These are phyloP conservation scores for Corylus americana DNA, from an alignment of 306 rosid genomes.

Conservation along the genomic window DNA sequence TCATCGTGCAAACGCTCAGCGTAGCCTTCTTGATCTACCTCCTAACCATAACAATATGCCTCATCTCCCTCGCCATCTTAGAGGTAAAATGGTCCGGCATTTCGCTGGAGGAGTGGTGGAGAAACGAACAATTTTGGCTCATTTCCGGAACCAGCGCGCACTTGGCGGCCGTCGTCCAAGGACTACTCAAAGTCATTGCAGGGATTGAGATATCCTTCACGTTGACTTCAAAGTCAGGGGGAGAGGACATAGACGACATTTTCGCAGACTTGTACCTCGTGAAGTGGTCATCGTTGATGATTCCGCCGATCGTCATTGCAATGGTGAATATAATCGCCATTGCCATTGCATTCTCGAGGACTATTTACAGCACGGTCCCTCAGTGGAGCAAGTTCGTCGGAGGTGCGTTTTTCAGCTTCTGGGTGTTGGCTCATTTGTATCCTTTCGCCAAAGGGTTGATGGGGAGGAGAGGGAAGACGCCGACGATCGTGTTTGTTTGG, in stretches of 20 bases:
- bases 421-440: conserved; percentile 60
- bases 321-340: conserved; percentile 49
- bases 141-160: conserved; percentile 57
- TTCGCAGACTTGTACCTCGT: conserved; percentile 52
- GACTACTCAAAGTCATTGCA: conserved; percentile 47
- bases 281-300: conserved; percentile 50
- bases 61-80: conserved; percentile 30
- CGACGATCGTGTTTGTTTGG: conserved; percentile 58
- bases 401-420: conserved; percentile 54
- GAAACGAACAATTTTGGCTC: conserved; percentile 61
- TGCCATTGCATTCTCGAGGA: conserved; percentile 35
- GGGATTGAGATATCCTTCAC: conserved; percentile 60
- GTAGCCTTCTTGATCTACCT: conserved; percentile 45
- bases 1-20: conserved; percentile 46
- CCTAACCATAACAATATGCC: conserved; percentile 43
- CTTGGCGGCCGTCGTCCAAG: conserved; percentile 52
- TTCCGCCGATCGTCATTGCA: conserved; percentile 50
- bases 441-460: conserved; percentile 61
- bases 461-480: conserved; percentile 58
- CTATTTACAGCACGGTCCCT: conserved; percentile 34
- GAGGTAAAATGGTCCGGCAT: conserved; percentile 56
- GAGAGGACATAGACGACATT: conserved; percentile 37
- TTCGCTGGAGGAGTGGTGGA: conserved; percentile 57
- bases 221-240: conserved; percentile 38
- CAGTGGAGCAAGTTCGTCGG: conserved; percentile 55